These are phyloP conservation scores for Paecilomyces fulvus DNA, from an alignment of 2,329 filamentous ascomycete genomes.

Conservation along the genomic window DNA sequence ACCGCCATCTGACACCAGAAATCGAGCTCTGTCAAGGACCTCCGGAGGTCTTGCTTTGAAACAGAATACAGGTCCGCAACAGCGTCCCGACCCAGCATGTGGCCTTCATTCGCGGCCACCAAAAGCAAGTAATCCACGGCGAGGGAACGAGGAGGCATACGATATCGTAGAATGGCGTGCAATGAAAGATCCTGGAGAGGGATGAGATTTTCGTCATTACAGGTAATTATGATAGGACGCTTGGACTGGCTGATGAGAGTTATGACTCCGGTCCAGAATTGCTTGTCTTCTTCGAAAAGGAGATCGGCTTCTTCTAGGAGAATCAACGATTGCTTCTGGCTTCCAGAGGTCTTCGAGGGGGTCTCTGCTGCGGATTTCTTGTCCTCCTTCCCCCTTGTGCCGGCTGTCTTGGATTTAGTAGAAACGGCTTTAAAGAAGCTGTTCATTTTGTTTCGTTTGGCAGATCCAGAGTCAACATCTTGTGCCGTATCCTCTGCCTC, in stretches of 20 bases:
- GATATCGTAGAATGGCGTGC: conserved; percentile 75
- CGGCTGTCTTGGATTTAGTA: conserved; percentile 11
- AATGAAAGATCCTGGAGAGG: conserved; percentile 66
- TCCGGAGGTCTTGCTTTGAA: conserved; percentile 65
- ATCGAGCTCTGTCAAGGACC: conserved; percentile 72
- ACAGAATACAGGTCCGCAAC: conserved; percentile 62
- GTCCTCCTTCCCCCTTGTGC: conserved; percentile 5
- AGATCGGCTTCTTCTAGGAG: conserved; percentile 90
- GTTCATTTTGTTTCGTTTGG: conserved; percentile 69
- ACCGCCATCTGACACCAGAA: conserved; percentile 97
- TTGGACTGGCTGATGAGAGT: conserved; percentile 75
- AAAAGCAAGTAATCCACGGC: conserved; percentile 74
- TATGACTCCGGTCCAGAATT: conserved; percentile 81
- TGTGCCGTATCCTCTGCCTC: conserved; percentile 16
- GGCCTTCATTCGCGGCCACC: conserved; percentile 80
- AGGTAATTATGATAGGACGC: conserved; percentile 88
- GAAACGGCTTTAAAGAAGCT: conserved; percentile 65
- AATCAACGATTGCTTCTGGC: conserved; percentile 89
- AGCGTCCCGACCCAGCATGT: conserved; percentile 60
- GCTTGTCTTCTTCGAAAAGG: conserved; percentile 89
- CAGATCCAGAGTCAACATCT: conserved; percentile 40
- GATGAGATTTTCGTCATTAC: conserved; percentile 80
- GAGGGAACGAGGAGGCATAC: conserved; percentile 55
- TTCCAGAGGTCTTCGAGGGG: conserved; percentile 26
- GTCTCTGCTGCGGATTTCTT: conserved; percentile 10